These are phyloP conservation scores for Cymbopogon citratus DNA, from an alignment of 176 grass and related monocot species.

Conservation along the genomic window DNA sequence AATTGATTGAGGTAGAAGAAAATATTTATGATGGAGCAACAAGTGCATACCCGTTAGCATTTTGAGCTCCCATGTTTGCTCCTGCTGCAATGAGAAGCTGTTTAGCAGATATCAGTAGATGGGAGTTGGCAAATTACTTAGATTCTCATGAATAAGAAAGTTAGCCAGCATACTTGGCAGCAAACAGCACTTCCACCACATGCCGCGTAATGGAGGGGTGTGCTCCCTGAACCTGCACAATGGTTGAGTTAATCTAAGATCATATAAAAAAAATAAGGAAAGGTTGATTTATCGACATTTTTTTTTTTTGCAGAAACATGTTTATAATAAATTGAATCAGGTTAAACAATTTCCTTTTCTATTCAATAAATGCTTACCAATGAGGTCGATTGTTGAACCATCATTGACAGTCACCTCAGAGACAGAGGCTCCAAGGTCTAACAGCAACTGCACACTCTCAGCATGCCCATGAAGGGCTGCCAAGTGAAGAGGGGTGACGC, in stretches of 20 bases:
- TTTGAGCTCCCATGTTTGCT: constrained; percentile 67
- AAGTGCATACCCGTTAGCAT: constrained; percentile 68
- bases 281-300: background rate
- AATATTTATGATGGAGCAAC: constrained; percentile 7
- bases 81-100: constrained; percentile 82
- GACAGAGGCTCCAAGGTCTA: constrained; percentile 87
- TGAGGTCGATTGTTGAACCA: constrained; percentile 98
- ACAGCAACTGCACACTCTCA: constrained; percentile 76
- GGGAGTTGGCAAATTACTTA: constrained; percentile 5
- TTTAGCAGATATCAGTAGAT: constrained; percentile 44
- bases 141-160: constrained; percentile 14
- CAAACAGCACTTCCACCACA: constrained; percentile 90
- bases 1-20: background rate
- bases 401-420: constrained; percentile 81
- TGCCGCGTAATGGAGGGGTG: constrained; percentile 84
- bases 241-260: constrained; percentile 14
- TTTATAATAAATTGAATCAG: constrained; percentile 11
- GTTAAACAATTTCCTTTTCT: background rate
- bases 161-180: constrained; percentile 71
- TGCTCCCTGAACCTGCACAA: constrained; percentile 82
- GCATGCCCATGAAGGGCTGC: constrained; percentile 80
- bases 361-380: constrained; percentile 49
- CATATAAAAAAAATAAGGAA: background rate
- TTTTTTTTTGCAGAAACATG: background rate
- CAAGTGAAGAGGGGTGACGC: constrained; percentile 81